Evolutionary conservation across 495 filamentous ascomycete species (phyloP), one percentile per base, ranked within the genome.

Genomic region (Mytilinidion resinicola): DNA sequence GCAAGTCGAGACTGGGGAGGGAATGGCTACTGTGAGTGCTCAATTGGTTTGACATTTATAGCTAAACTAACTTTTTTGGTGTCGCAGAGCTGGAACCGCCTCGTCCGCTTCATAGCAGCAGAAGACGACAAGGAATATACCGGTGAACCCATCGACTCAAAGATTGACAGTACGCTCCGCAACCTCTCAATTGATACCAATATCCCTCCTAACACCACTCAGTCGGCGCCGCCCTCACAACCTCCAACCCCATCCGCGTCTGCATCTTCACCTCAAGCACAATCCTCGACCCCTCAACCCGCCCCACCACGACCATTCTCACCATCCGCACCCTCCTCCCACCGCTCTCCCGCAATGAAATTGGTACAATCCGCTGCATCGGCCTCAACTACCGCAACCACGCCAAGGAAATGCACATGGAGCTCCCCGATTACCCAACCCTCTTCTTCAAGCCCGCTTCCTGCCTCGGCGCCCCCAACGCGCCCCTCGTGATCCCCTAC

Each of bases 391-490:
- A 95, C 67, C 85, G 82, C 46, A 74, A 85, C 53, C 90, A 93
- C 64, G 90, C 90, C 2, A 84, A 83, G 64, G 90, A 93, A 77
- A 75, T 81, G 47, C 84, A 82, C 36, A 80, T 91, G 71, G 82
- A 87, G 0, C 77, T 89, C 43, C 90, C 90, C 14, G 82, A 84
- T 65, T 89, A 81, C 53, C 90, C 90, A 0, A 77, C 92, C 20
- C 71, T 95, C 33, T 95, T 93, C 71, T 91, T 88, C 74, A 95
- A 95, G 74, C 89, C 90, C 11, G 64, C 78, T 21, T 91, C 90
- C 3, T 78, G 88, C 0, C 78, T 91, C 39, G 66, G 81, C 0
- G 87, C 88, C 0, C 90, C 88, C 3, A 76, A 67, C 17, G 87
- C 90, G 65, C 78, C 83, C 9, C 85, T 91, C 52, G 85, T 85